Base-by-base conservation (phyloP, 2,329 filamentous ascomycete species). In the Bimuria novae-zelandiae region DNA sequence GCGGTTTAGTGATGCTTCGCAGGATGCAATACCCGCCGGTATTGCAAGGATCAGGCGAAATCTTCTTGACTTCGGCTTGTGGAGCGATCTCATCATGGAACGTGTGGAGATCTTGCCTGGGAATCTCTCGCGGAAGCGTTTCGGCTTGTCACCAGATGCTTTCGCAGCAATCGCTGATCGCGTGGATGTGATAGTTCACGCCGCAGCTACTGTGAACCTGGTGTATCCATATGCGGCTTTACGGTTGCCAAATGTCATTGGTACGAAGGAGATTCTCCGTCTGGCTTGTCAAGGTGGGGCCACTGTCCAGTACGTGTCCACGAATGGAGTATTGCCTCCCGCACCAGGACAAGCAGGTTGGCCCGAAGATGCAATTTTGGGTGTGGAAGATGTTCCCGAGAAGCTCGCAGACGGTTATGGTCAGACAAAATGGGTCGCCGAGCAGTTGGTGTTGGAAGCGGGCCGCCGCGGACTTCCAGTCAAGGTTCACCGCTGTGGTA, bases 151-250 rank as follows among this genome's bases (percentile, higher is more conserved):
- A 0, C 80, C 83, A 0, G 83, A 87, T 11, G 79, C 77, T 0
- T 92, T 90, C 61, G 80, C 86, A 21, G 80, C 85, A 23, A 78
- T 92, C 7, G 86, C 85, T 1, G 72, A 77, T 10, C 82, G 85
- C 6, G 80, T 90, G 1, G 80, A 92, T 56, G 89, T 91, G 30
- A 87, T 93, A 51, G 79, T 92, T 1, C 89, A 93, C 67, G 87
- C 89, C 30, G 89, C 85, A 22, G 89, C 89, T 4, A 89, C 86
- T 0, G 89, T 93, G 65, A 73, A 73, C 60, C 77, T 93, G 43
- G 88, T 93, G 0, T 92, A 93, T 60, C 89, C 89, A 0, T 92
- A 92, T 60, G 89, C 89, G 36, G 87, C 89, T 0, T 77, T 93
- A 60, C 82, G 89, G 48, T 84, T 82, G 45, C 84, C 89, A 52